These are phyloP conservation scores for Allium fistulosum DNA, from an alignment of 106 monocot species.

Conservation along the genomic window DNA sequence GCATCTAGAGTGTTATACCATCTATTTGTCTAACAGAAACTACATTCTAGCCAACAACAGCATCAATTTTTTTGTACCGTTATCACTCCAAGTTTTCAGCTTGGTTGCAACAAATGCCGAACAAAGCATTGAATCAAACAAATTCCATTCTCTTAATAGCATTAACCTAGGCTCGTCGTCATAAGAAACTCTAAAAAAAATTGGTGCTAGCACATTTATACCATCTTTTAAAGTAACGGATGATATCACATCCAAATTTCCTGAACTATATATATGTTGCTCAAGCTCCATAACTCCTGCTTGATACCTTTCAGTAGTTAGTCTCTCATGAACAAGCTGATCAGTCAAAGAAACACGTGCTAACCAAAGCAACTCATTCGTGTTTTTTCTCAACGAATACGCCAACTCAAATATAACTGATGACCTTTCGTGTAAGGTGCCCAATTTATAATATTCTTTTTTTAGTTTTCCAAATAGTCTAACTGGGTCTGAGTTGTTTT, in stretches of 20 bases:
- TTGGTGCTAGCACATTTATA: constrained; percentile 71
- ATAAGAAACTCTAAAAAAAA: constrained; percentile 58
- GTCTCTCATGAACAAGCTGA: constrained; percentile 75
- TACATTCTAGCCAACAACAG: constrained; percentile 84
- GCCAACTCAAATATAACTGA: too few species aligned
- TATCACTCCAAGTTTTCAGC: constrained; percentile 92
- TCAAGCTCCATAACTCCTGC: constrained; percentile 74
- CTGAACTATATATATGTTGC: constrained; percentile 73
- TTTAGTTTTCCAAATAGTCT: constrained; percentile 69
- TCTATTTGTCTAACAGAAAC: constrained; percentile 13
- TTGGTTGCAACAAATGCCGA: constrained; percentile 91
- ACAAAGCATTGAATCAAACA: constrained; percentile 90
- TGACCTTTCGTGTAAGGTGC: too few species aligned
- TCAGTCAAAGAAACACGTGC: too few species aligned
- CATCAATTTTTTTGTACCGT: constrained; percentile 85
- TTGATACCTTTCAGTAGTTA: constrained; percentile 86
- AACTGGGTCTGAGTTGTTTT: constrained; percentile 39
- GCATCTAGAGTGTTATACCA: too few species aligned
- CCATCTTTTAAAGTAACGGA: constrained; percentile 82
- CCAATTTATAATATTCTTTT: too few species aligned
- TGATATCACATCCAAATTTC: constrained; percentile 45
- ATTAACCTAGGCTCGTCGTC: constrained; percentile 88
- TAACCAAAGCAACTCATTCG: too few species aligned
- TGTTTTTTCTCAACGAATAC: too few species aligned
- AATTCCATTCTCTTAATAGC: constrained; percentile 86